phyloP scores from a whole-genome alignment of 2,329 filamentous ascomycete genomes.

The Fusarium sp. region DNA sequence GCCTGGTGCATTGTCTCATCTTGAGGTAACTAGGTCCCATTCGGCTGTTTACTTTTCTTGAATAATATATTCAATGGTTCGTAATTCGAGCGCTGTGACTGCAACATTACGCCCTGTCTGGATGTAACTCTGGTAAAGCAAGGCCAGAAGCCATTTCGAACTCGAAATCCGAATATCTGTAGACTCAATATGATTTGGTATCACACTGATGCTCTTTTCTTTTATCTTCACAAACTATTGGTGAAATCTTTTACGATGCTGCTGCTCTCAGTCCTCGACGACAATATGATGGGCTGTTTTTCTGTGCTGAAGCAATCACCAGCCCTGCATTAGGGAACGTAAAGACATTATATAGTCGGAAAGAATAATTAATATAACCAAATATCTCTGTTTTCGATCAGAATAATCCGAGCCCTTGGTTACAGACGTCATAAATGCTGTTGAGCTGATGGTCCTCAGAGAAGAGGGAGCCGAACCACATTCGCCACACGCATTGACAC shows the following conservation, averaged over 20 bases:
- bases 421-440: background rate
- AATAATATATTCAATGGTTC: background rate
- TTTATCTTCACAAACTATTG: too few species aligned
- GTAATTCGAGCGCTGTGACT: background rate
- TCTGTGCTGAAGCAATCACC: too few species aligned
- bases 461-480: background rate
- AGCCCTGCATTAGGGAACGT: too few species aligned
- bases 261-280: background rate
- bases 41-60: background rate
- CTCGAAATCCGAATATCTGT: background rate
- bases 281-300: too few species aligned
- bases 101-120: background rate
- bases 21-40: background rate
- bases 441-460: background rate
- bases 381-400: accelerated
- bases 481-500: too few species aligned
- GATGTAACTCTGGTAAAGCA: background rate
- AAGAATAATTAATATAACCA: background rate
- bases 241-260: background rate
- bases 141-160: background rate
- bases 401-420: accelerated
- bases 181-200: background rate
- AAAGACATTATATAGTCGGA: too few species aligned
- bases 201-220: accelerated
- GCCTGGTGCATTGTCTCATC: background rate